Percentiles rank a stretch among this genome's conserved stretches.
Conservation (phyloP, 495 filamentous ascomycete genomes). For the Cryomyces minteri region DNA sequence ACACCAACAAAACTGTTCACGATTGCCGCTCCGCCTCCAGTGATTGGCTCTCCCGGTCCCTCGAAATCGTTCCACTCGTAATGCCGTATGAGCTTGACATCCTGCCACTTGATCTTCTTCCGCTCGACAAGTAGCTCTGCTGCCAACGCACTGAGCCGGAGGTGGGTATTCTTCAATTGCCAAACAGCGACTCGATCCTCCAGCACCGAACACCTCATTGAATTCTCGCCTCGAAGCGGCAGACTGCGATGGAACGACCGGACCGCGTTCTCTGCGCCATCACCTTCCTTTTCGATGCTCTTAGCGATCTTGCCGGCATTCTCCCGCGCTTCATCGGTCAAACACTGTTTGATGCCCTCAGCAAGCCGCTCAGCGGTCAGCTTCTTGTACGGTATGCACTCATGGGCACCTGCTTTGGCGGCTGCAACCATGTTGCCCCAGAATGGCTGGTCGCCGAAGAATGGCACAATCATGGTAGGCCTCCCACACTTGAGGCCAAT, state of each 20-base stretch:
- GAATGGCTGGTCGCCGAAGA: slow-evolving; percentile 44
- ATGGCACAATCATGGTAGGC: slow-evolving; percentile 23
- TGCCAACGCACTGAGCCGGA: slow-evolving; percentile 46
- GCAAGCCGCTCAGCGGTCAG: slow-evolving; percentile 44
- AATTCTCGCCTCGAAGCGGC: slow-evolving; percentile 31
- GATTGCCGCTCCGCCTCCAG: slow-evolving; percentile 39
- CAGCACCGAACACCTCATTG: slow-evolving; percentile 52
- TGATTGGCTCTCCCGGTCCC: slow-evolving; percentile 56
- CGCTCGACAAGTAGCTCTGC: slow-evolving; percentile 42
- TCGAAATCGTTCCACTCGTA: slow-evolving; percentile 68
- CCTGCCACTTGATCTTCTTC: slow-evolving; percentile 39
- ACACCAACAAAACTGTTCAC: slow-evolving; percentile 32
- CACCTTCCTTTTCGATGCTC: slow-evolving; percentile 46
- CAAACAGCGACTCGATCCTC: slow-evolving; percentile 48
- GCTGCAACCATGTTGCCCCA: slow-evolving; percentile 60
- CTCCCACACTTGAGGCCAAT: slow-evolving; percentile 19
- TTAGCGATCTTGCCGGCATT: slow-evolving; percentile 40
- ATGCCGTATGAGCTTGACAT: slow-evolving; percentile 46
- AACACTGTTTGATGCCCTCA: slow-evolving; percentile 48
- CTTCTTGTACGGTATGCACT: slow-evolving; percentile 54
- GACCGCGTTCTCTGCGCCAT: slow-evolving; percentile 58
- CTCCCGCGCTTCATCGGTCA: slow-evolving; percentile 34
- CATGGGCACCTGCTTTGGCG: slow-evolving; percentile 42
- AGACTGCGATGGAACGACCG: slow-evolving; percentile 49
- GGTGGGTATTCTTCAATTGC: slow-evolving; percentile 35